phyloP scores from a whole-genome alignment of 345 rosid species.

The Stellera chamaejasme region DNA sequence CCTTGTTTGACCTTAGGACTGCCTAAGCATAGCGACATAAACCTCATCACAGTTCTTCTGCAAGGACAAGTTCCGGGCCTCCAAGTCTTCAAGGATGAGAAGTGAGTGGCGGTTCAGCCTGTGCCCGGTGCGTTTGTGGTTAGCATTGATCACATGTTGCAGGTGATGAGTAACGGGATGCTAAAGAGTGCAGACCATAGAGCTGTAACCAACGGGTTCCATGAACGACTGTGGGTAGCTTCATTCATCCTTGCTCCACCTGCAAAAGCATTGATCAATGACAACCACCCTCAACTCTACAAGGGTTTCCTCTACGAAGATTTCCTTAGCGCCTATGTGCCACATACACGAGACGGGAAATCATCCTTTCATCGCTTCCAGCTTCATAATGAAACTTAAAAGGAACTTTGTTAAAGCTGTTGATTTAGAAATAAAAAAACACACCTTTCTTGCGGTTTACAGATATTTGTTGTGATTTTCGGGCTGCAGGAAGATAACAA shows the following conservation, averaged over 20 bases:
- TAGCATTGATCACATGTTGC: constrained; percentile 20
- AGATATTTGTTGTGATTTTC: no score
- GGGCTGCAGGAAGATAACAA: no score
- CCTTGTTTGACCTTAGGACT: constrained; percentile 19
- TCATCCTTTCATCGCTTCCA: no score
- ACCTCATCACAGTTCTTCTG: constrained; percentile 13
- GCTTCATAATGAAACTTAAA: no score
- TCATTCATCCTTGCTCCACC: constrained; percentile 15
- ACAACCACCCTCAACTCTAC: constrained; percentile 4
- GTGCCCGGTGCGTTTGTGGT: constrained; percentile 23
- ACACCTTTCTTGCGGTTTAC: no score
- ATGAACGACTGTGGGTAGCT: constrained; percentile 13
- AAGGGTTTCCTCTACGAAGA: not conserved
- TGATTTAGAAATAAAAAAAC: no score
- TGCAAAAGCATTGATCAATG: constrained; percentile 6
- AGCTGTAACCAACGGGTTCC: constrained; percentile 9
- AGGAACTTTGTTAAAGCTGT: no score
- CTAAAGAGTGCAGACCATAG: constrained; percentile 20
- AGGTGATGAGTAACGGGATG: not conserved
- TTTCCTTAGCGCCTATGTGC: no score
- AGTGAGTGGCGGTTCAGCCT: constrained; percentile 25
- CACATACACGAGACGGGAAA: no score
- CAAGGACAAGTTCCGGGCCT: constrained; percentile 18
- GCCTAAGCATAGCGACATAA: constrained; percentile 14
- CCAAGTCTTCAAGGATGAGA: constrained; percentile 18